These are phyloP conservation scores for Bipolaris oryzae DNA, from an alignment of 2,329 filamentous ascomycete genomes.

Conservation along the genomic window DNA sequence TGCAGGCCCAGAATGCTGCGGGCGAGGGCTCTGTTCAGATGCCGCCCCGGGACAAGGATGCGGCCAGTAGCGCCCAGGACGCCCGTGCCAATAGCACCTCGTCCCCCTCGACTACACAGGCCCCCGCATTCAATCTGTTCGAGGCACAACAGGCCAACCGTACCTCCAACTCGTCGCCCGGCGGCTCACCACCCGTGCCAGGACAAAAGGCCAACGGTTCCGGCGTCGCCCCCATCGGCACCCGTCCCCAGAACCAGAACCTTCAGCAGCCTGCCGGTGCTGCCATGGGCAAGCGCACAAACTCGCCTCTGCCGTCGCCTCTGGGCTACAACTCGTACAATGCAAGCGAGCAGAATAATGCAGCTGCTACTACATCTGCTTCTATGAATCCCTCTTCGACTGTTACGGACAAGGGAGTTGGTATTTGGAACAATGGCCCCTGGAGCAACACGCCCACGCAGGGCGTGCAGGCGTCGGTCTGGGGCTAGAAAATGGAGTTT, in stretches of 20 bases:
- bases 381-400: constrained; percentile 63
- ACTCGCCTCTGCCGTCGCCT: constrained; percentile 90
- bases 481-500: constrained; percentile 68
- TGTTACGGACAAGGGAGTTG: constrained; percentile 52
- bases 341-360: constrained; percentile 59
- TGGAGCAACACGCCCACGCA: constrained; percentile 76
- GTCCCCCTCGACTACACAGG: constrained; percentile 75
- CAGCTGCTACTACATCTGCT: constrained; percentile 54
- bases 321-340: constrained; percentile 70
- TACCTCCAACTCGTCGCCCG: constrained; percentile 85
- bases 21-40: constrained; percentile 61
- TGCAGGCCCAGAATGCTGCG: constrained; percentile 57
- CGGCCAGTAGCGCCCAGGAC: constrained; percentile 58
- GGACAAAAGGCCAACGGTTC: constrained; percentile 65
- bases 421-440: constrained; percentile 77
- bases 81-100: constrained; percentile 83
- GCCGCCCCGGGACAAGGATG: constrained; percentile 55
- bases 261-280: constrained; percentile 64
- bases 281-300: constrained; percentile 78
- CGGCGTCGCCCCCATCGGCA: constrained; percentile 90
- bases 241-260: constrained; percentile 70
- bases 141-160: constrained; percentile 70
- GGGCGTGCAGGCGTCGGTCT: constrained; percentile 89
- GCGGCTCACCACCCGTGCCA: constrained; percentile 75
- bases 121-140: constrained; percentile 55